A percentile compares a stretch with the other conserved stretches of the same genome.
Evolutionary conservation across 306 rosid genomes (phyloP).

Genomic region (Cucurbita pepo): DNA sequence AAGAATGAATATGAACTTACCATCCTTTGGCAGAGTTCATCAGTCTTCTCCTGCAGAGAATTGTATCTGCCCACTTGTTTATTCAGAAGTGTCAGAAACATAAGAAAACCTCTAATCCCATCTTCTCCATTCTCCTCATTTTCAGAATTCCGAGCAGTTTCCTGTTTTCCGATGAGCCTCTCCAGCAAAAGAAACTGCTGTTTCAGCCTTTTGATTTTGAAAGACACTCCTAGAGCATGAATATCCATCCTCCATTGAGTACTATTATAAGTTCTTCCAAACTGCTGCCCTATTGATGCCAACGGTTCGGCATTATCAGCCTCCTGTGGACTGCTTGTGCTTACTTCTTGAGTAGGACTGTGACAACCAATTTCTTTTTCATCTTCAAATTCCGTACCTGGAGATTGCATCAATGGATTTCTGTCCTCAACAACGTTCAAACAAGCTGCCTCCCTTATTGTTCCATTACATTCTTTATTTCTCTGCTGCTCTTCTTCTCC

Average conservation of each 20-base stretch:
- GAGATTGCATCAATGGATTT: constrained; percentile 15
- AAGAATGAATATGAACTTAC: constrained; percentile 22
- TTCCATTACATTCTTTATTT: constrained; percentile 21
- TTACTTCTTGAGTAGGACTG: constrained; percentile 12
- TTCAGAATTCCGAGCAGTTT: constrained; percentile 25
- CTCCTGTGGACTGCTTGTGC: constrained; percentile 10
- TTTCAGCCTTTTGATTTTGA: constrained; percentile 86
- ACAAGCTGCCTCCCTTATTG: constrained; percentile 8
- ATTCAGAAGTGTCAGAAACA: constrained; percentile 41
- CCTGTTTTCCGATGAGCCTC: constrained; percentile 62
- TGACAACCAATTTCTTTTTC: constrained; percentile 13
- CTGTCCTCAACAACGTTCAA: neutral
- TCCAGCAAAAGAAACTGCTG: constrained; percentile 78
- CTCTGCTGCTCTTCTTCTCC: constrained; percentile 32
- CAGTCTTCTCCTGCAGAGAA: constrained; percentile 66
- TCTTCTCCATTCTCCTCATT: constrained; percentile 22
- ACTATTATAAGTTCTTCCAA: constrained; percentile 12
- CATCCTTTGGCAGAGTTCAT: constrained; percentile 77
- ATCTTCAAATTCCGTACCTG: constrained; percentile 18
- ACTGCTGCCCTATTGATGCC: constrained; percentile 7
- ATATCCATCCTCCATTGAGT: constrained; percentile 76
- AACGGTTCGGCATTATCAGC: constrained; percentile 6
- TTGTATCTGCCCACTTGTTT: constrained; percentile 71
- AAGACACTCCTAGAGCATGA: constrained; percentile 80
- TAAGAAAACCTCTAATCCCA: constrained; percentile 34